These are phyloP conservation scores for Gossypium aridum DNA, from an alignment of 441 rosid species.

Conservation along the genomic window DNA sequence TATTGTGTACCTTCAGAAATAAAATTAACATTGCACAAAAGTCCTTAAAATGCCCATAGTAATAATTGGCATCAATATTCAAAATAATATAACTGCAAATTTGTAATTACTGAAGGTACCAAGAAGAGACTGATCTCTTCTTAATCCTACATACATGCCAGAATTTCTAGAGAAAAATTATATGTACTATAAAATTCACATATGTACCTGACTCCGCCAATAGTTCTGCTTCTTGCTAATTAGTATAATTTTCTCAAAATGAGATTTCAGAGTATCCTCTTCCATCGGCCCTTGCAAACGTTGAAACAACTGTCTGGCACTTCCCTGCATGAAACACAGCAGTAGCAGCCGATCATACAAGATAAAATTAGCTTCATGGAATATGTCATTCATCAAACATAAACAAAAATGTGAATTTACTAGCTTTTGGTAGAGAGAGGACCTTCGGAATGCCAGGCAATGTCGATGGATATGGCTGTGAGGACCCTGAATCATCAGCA, in stretches of 20 bases:
- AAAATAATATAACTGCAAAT: background rate
- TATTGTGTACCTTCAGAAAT: background rate
- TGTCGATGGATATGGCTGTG: slow-evolving; percentile 97
- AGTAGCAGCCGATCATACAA: slow-evolving; percentile 15
- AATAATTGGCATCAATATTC: slow-evolving; percentile 3
- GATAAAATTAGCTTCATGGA: slow-evolving; percentile 16
- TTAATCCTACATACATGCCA: background rate
- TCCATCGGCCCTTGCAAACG: slow-evolving; percentile 97
- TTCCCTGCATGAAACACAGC: slow-evolving; percentile 66
- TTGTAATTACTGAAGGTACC: slow-evolving; percentile 6
- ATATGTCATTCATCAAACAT: slow-evolving; percentile 14
- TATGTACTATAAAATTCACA: slow-evolving; percentile 3
- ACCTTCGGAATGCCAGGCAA: slow-evolving; percentile 99
- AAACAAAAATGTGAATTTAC: background rate
- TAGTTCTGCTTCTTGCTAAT: slow-evolving; percentile 71
- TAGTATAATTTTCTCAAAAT: slow-evolving; percentile 84
- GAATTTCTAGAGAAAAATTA: background rate
- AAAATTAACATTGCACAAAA: background rate
- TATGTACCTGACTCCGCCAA: slow-evolving; percentile 68
- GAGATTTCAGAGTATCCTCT: slow-evolving; percentile 92
- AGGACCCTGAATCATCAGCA: slow-evolving; percentile 97
- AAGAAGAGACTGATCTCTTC: background rate
- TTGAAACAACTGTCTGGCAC: slow-evolving; percentile 98
- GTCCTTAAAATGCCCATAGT: slow-evolving; percentile 2
- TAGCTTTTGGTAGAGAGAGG: background rate